A percentile compares a stretch with the other conserved stretches of the same genome.
Evolutionary conservation across 2,329 filamentous ascomycete species (phyloP).

Genomic region (Phoma herbarum): DNA sequence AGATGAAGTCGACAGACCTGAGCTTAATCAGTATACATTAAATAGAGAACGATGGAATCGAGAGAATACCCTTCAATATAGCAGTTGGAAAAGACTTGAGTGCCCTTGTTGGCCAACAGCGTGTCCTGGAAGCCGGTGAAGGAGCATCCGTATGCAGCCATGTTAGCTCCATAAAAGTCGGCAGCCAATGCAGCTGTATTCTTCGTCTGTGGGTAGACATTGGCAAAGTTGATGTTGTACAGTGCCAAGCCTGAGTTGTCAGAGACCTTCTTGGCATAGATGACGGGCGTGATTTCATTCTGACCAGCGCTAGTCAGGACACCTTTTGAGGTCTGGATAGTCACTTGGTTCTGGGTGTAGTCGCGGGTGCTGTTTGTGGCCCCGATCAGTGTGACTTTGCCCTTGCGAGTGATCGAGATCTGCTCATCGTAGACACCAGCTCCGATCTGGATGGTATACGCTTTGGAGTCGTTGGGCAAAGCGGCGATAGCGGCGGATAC

Average conservation of each 20-base stretch:
- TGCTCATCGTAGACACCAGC: slow-evolving; percentile 56
- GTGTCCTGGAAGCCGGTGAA: slow-evolving; percentile 66
- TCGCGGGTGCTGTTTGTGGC: slow-evolving; percentile 39
- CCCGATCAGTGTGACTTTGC: slow-evolving; percentile 56
- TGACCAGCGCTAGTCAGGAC: slow-evolving; percentile 53
- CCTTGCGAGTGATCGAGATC: slow-evolving; percentile 52
- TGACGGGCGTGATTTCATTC: slow-evolving; percentile 56
- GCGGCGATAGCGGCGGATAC: slow-evolving; percentile 57
- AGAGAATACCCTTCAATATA: slow-evolving; percentile 60
- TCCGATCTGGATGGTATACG: slow-evolving; percentile 54
- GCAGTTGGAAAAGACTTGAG: slow-evolving; percentile 63
- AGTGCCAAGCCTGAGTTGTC: slow-evolving; percentile 30
- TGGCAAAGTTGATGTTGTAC: slow-evolving; percentile 54
- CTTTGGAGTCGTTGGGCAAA: slow-evolving; percentile 53
- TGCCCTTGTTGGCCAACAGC: slow-evolving; percentile 53
- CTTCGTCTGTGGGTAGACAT: slow-evolving; percentile 34
- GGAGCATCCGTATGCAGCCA: slow-evolving; percentile 64
- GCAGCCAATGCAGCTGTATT: slow-evolving; percentile 55
- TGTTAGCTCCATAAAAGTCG: slow-evolving; percentile 58
- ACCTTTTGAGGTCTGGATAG: slow-evolving; percentile 51
- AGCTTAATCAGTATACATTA: background rate
- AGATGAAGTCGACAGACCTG: slow-evolving; percentile 63
- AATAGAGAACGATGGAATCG: no score
- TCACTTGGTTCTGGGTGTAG: slow-evolving; percentile 53
- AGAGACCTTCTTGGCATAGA: slow-evolving; percentile 55